Evolutionary conservation across 108 stramenopile species (phyloP).

Genomic region (Cyclostephanos tholiformis): DNA sequence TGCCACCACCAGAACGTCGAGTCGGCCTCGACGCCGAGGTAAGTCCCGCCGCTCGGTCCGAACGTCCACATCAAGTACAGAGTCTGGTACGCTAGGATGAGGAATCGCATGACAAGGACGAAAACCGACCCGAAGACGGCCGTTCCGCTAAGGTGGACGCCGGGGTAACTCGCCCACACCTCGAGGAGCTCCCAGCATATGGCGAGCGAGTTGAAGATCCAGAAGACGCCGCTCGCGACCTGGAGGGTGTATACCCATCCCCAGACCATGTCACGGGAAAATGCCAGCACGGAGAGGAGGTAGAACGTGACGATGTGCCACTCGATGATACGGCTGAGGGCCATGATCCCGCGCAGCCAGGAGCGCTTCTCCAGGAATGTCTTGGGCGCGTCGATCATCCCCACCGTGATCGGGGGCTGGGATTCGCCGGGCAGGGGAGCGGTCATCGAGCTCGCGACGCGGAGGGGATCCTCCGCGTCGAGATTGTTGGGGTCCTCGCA

Average conservation of each 20-base stretch:
- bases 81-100: constrained; percentile 92
- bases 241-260: constrained; percentile 89
- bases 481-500: constrained; percentile 43
- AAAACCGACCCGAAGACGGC: constrained; percentile 91
- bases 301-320: constrained; percentile 97
- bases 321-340: constrained; percentile 89
- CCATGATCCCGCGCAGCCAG: constrained; percentile 91
- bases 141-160: constrained; percentile 88
- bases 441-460: constrained; percentile 37
- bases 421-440: constrained; percentile 66
- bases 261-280: constrained; percentile 90
- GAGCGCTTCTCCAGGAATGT: constrained; percentile 97
- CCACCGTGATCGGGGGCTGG: constrained; percentile 72
- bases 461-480: constrained; percentile 47
- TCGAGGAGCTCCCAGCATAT: constrained; percentile 89
- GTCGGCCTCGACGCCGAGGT: constrained; percentile 84
- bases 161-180: constrained; percentile 93
- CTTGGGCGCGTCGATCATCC: constrained; percentile 82
- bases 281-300: constrained; percentile 87
- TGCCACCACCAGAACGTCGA: constrained; percentile 98
- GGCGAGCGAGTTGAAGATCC: constrained; percentile 88
- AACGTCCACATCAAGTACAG: constrained; percentile 94
- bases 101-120: constrained; percentile 79
- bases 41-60: constrained; percentile 65
- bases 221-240: constrained; percentile 93